Evolutionary conservation across 139 green algal species (phyloP).

Genomic region (Chlamydomonas incerta): DNA sequence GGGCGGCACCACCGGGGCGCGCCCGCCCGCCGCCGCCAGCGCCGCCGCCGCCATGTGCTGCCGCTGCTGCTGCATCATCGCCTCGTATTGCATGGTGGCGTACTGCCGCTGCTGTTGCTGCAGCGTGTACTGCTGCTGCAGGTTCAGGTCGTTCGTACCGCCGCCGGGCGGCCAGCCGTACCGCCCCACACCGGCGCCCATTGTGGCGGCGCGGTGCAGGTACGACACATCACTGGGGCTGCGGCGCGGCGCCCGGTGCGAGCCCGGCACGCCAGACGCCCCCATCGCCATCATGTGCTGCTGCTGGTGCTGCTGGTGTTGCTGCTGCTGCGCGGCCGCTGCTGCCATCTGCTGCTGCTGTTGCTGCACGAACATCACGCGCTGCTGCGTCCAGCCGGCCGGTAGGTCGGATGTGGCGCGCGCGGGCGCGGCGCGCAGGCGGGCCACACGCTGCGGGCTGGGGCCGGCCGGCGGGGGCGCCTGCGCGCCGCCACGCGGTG

Average conservation of each 20-base stretch:
- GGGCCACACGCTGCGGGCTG: not conserved
- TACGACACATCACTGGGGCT: slow-evolving; percentile 41
- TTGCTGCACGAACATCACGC: not conserved
- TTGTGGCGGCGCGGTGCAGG: not conserved
- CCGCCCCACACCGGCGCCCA: not conserved
- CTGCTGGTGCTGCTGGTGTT: not conserved
- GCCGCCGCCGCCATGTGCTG: not conserved
- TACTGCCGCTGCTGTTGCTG: not conserved
- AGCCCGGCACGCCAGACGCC: not conserved
- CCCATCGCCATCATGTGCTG: too few relatives aligned
- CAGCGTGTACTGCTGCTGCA: not conserved
- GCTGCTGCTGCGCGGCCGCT: not conserved
- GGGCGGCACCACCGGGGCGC: too few relatives aligned
- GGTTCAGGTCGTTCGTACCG: not conserved
- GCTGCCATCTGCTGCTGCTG: not conserved
- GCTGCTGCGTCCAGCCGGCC: not conserved
- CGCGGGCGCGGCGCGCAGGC: not conserved
- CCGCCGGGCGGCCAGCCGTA: not conserved
- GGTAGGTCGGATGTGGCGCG: slow-evolving; percentile 20
- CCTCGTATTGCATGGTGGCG: not conserved
- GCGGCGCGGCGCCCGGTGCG: not conserved
- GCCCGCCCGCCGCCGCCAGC: too few relatives aligned
- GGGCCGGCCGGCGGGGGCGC: not conserved
- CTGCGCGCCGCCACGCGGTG: not conserved
- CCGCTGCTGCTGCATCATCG: not conserved